Base-by-base conservation (phyloP, 768 basidiomycete species). In the Daedaleopsis nitida region DNA sequence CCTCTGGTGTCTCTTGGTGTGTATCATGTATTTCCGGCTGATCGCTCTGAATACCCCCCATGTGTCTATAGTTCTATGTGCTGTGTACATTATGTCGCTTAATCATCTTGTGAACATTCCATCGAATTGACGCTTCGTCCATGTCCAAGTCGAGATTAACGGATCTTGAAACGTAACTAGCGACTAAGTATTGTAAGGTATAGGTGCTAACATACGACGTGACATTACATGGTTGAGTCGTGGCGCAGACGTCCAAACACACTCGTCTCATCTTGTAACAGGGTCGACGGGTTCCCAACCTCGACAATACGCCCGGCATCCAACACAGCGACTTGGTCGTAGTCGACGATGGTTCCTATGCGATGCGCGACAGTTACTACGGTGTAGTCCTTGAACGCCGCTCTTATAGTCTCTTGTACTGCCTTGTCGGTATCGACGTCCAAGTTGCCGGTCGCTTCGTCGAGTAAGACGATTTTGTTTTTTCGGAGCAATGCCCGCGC, bases 341-440 rank as follows among this genome's bases (percentile, higher is more conserved):
- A 43, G n/a, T 56, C 48, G 32, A 45, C 44, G 55, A 56, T 56
- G 16, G 55, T 93, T 14, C 88, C 89, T 56, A 98, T 75, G 56
- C 95, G 83, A 74, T 98, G 96, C 0, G 95, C 95, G 61, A 98
- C 94, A 14, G 94, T 89, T 57, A 94, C 90, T 7, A 93, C 96
- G 5, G 94, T 95, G 58, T 95, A 83, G 43, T 94, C 94, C 75
- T 85, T 89, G 3, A 92, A 86, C 7, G 94, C 96, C 70, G 86
- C 83, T 74, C 96, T 95, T 34, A 97, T 81, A 4, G 96, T 96
- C 5, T 83, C 88, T 68, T 97, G 95, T 3, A 98, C 96, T 52
- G 96, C 87, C 71, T 91, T 57, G 34, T 57, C 56, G 10, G 56
- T 48, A 13, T n/a, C 47, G 34, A 45, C 45, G 47, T 57, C 56